These are phyloP conservation scores for Suillus decipiens DNA, from an alignment of 768 basidiomycete genomes.

Conservation along the genomic window DNA sequence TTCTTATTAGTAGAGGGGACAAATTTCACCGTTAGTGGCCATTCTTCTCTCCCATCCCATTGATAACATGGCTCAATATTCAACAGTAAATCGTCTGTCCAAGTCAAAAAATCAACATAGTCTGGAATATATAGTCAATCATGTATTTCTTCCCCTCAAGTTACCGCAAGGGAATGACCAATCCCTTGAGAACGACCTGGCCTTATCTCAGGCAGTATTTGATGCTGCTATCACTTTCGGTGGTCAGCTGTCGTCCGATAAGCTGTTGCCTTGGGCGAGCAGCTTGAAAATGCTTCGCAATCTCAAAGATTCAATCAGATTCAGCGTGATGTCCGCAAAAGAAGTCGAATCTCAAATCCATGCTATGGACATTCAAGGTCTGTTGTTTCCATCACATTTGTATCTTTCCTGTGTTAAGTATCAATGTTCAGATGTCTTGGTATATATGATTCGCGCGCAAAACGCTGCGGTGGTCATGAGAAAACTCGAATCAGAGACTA, in stretches of 20 bases:
- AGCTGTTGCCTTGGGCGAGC: slow-evolving; percentile 30
- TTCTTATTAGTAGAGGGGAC: background rate
- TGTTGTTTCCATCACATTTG: background rate
- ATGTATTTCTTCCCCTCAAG: slow-evolving; percentile 45
- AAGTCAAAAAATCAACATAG: background rate
- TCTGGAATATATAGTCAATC: slow-evolving; percentile 38
- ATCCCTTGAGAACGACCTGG: slow-evolving; percentile 22
- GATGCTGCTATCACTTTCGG: slow-evolving; percentile 24
- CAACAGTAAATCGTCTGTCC: background rate
- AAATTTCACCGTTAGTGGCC: background rate
- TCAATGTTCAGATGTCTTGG: slow-evolving; percentile 35
- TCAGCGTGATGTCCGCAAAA: slow-evolving; percentile 12
- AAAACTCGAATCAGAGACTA: slow-evolving; percentile 24
- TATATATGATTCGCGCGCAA: slow-evolving; percentile 45
- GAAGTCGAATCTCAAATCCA: slow-evolving; percentile 20
- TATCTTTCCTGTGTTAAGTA: background rate
- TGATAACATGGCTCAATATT: background rate
- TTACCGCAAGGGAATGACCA: slow-evolving; percentile 41
- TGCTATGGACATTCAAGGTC: slow-evolving; percentile 21
- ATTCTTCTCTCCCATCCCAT: background rate
- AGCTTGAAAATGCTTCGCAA: slow-evolving; percentile 35
- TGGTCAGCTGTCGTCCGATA: slow-evolving; percentile 5
- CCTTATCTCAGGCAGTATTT: slow-evolving; percentile 25
- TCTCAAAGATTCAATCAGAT: slow-evolving; percentile 15
- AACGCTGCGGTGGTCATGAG: slow-evolving; percentile 50